Percentiles rank a stretch among this genome's conserved stretches.
These are phyloP conservation scores for Trichosporon sp. DNA, from an alignment of 1,284 basidiomycete genomes.

Conservation along the genomic window DNA sequence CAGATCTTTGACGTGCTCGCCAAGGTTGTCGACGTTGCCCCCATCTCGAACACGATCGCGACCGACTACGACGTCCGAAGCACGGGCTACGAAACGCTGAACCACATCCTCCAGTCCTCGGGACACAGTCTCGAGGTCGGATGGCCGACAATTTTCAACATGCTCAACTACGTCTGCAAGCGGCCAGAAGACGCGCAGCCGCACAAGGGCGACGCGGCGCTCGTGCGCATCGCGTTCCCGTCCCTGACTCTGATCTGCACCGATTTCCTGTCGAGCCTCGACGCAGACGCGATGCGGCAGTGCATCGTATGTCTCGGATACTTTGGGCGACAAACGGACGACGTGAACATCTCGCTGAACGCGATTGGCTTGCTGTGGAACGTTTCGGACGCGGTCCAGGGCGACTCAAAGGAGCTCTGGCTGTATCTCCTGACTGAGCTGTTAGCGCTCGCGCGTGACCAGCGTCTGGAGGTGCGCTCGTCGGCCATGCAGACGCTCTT, in stretches of 20 bases:
- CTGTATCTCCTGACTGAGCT: slow-evolving; percentile 85
- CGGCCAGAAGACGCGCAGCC: slow-evolving; percentile 21
- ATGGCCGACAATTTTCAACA: slow-evolving; percentile 90
- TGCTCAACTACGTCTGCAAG: slow-evolving; percentile 78
- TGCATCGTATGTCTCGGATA: slow-evolving; percentile 88
- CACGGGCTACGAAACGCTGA: slow-evolving; percentile 83
- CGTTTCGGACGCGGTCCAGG: slow-evolving; percentile 86
- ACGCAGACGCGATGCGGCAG: slow-evolving; percentile 74
- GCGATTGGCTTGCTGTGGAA: slow-evolving; percentile 89
- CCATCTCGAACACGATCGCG: slow-evolving; percentile 44
- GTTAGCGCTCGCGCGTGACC: slow-evolving; percentile 76
- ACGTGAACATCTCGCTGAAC: slow-evolving; percentile 93
- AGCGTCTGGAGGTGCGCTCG: slow-evolving; percentile 81
- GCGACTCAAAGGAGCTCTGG: slow-evolving; percentile 82
- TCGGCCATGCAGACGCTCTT: slow-evolving; percentile 95
- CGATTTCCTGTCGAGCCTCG: slow-evolving; percentile 82
- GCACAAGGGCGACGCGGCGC: slow-evolving; percentile 47
- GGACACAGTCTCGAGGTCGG: slow-evolving; percentile 87
- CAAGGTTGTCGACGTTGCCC: slow-evolving; percentile 67
- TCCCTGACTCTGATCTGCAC: slow-evolving; percentile 87
- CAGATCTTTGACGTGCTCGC: slow-evolving; percentile 80
- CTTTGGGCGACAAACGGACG: slow-evolving; percentile 81
- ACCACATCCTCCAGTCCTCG: slow-evolving; percentile 83
- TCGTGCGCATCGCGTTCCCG: slow-evolving; percentile 76
- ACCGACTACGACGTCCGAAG: slow-evolving; percentile 72